phyloP scores from a whole-genome alignment of 345 rosid genomes.

The Salix udensis region DNA sequence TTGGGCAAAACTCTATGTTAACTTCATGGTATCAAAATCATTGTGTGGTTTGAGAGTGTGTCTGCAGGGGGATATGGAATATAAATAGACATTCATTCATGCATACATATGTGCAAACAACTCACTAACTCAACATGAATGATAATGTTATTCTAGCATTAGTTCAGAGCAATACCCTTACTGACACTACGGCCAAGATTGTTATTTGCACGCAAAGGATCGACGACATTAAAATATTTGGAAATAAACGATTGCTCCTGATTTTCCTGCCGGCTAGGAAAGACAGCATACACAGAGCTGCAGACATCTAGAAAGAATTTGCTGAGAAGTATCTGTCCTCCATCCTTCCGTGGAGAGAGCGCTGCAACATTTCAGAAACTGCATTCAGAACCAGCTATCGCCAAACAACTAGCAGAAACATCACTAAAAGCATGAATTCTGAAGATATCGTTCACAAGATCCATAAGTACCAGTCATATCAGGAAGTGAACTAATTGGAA shows the following conservation, averaged over 20 bases:
- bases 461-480: constrained; percentile 55
- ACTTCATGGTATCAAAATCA: not conserved
- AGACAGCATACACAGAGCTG: constrained; percentile 59
- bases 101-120: not conserved
- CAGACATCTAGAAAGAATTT: constrained; percentile 64
- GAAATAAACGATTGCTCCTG: constrained; percentile 69
- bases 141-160: not conserved
- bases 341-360: constrained; percentile 73
- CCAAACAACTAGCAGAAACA: not conserved
- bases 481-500: constrained; percentile 68
- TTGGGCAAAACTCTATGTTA: not conserved
- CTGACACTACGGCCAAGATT: constrained; percentile 98
- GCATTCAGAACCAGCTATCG: constrained; percentile 5
- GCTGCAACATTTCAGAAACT: constrained; percentile 38
- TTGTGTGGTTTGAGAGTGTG: not conserved
- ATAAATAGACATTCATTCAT: not conserved
- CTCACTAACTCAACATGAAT: not conserved
- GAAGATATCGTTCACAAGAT: not conserved
- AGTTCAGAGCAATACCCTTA: constrained; percentile 51
- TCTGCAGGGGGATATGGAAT: not conserved
- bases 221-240: constrained; percentile 87
- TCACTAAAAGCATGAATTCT: not conserved
- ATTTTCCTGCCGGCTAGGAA: constrained; percentile 53
- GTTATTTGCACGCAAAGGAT: constrained; percentile 85
- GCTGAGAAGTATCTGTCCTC: constrained; percentile 50